A percentile compares a stretch with the other conserved stretches of the same genome.
Conservation (phyloP, 176 grass and related monocot species). For the Ensete ventricosum region DNA sequence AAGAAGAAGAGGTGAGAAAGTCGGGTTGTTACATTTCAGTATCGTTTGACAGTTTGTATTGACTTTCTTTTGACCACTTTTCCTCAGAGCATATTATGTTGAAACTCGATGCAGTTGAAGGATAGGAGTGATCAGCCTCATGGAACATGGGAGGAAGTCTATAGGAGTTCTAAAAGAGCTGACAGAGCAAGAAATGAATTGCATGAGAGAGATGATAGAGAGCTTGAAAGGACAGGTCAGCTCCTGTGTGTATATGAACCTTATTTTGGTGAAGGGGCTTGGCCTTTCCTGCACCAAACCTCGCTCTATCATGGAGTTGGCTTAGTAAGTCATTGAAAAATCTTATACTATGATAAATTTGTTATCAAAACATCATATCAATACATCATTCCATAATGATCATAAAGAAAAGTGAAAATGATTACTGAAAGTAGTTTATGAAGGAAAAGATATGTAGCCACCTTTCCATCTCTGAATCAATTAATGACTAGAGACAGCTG, state of each 20-base stretch:
- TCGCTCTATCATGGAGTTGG: slow-evolving; percentile 96
- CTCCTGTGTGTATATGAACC: slow-evolving; percentile 96
- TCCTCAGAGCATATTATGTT: slow-evolving; percentile 10
- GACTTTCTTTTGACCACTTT: slow-evolving; percentile 13
- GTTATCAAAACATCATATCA: not conserved
- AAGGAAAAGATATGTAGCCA: no score
- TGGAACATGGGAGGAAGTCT: slow-evolving; percentile 99
- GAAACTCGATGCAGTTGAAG: slow-evolving; percentile 62
- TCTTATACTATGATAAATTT: slow-evolving; percentile 2
- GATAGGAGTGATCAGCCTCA: slow-evolving; percentile 77
- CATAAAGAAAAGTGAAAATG: not conserved
- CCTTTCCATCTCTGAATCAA: no score
- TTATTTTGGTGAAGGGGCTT: slow-evolving; percentile 88
- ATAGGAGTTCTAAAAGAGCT: slow-evolving; percentile 92
- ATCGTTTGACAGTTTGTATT: slow-evolving; percentile 6
- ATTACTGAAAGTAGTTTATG: not conserved
- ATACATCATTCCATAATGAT: not conserved
- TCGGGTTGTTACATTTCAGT: not conserved
- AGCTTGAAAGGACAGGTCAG: slow-evolving; percentile 94
- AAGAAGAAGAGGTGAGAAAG: slow-evolving; percentile 76
- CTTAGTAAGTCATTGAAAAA: slow-evolving; percentile 47
- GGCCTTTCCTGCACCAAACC: slow-evolving; percentile 81
- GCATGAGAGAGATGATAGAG: slow-evolving; percentile 88
- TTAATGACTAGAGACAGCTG: not conserved
- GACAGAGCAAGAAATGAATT: slow-evolving; percentile 86